These are phyloP conservation scores for Emergomyces africanus DNA, from an alignment of 2,329 filamentous ascomycete genomes.

Conservation along the genomic window DNA sequence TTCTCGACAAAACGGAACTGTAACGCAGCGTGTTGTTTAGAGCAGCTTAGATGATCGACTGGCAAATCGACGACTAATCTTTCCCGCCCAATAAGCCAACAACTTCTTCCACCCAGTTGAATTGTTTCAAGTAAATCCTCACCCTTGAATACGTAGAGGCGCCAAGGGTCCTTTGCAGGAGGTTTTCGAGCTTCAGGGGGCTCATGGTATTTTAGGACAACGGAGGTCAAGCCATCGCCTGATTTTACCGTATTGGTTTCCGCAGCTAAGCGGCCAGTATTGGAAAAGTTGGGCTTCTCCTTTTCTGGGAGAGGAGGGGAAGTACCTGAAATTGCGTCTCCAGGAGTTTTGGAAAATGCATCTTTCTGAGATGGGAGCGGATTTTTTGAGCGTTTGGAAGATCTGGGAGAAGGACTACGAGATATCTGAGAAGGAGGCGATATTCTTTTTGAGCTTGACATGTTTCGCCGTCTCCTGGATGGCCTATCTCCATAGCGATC, in stretches of 20 bases:
- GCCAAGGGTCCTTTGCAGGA: constrained; percentile 65
- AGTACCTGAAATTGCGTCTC: constrained; percentile 14
- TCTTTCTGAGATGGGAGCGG: constrained; percentile 36
- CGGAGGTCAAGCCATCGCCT: constrained; percentile 45
- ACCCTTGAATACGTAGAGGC: constrained; percentile 85
- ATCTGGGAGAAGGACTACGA: constrained; percentile 15
- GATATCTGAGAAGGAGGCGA: constrained; percentile 7
- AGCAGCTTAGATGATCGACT: constrained; percentile 82
- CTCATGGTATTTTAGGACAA: constrained; percentile 92
- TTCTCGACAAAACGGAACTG: constrained; percentile 82
- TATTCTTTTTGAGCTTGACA: constrained; percentile 10
- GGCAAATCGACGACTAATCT: constrained; percentile 65
- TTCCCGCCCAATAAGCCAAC: constrained; percentile 84
- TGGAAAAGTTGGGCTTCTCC: constrained; percentile 77
- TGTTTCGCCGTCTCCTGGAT: constrained; percentile 14
- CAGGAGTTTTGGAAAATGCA: constrained; percentile 25
- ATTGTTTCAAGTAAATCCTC: constrained; percentile 69
- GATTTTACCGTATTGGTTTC: constrained; percentile 68
- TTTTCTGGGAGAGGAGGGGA: constrained; percentile 32
- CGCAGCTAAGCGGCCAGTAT: constrained; percentile 70
- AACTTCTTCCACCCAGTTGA: constrained; percentile 61
- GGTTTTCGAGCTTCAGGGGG: constrained; percentile 87
- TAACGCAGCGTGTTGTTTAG: constrained; percentile 89
- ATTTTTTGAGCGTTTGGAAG: constrained; percentile 21
- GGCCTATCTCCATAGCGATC: constrained; percentile 8